Evolutionary conservation across 371 early-diverging fungal genomes (phyloP).

Genomic region (Parasitella parasitica): DNA sequence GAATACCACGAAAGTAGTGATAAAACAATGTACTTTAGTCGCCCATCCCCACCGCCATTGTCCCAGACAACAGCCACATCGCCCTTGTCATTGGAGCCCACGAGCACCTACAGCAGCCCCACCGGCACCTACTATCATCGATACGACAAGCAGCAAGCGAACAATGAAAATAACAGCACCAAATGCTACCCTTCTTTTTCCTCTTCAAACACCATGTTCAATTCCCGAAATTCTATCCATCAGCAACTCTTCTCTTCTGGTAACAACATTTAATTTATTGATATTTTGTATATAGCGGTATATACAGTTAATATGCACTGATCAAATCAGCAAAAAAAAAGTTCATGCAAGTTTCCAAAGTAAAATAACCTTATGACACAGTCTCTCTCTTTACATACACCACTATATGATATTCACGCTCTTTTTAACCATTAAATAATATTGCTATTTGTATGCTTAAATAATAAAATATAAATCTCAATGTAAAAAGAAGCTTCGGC

Average conservation of each 20-base stretch:
- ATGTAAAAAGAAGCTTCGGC: no score
- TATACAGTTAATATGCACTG: not conserved
- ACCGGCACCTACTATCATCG: not conserved
- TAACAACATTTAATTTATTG: not conserved
- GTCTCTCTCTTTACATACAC: not conserved
- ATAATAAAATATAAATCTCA: not conserved
- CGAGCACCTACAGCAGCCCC: not conserved
- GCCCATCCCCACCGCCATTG: not conserved
- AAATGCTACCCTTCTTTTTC: not conserved
- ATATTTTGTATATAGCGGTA: no score
- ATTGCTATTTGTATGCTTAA: not conserved
- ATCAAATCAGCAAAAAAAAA: not conserved
- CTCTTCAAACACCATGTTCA: not conserved
- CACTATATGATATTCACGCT: not conserved
- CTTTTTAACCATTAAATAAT: not conserved
- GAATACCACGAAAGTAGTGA: not conserved
- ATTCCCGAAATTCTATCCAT: not conserved
- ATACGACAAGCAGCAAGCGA: not conserved
- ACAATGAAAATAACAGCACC: no score
- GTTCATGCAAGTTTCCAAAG: no score
- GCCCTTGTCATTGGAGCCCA: not conserved
- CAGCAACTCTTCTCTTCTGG: not conserved
- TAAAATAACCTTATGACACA: not conserved
- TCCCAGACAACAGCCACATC: not conserved
- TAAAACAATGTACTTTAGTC: not conserved